Percentiles rank a stretch among this genome's conserved stretches.
Evolutionary conservation across 2,329 filamentous ascomycete genomes (phyloP).

Genomic region (Phoma herbarum): DNA sequence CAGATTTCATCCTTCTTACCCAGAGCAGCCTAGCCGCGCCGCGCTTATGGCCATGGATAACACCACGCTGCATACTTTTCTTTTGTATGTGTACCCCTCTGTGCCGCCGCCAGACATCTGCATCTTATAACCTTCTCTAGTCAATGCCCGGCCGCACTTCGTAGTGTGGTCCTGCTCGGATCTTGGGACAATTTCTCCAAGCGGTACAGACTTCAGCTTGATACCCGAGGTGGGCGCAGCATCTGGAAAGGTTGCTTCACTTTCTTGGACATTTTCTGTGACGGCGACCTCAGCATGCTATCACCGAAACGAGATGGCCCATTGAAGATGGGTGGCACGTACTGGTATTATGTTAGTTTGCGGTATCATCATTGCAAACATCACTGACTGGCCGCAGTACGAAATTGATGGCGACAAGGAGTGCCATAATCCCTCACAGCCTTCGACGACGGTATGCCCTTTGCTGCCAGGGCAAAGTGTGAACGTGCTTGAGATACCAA

Average conservation of each 20-base stretch:
- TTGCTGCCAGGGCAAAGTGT: slow-evolving; percentile 87
- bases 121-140: slow-evolving; percentile 40
- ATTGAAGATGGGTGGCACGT: slow-evolving; percentile 89
- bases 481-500: slow-evolving; percentile 83
- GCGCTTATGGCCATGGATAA: slow-evolving; percentile 43
- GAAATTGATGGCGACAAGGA: slow-evolving; percentile 83
- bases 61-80: slow-evolving; percentile 73
- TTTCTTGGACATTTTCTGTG: slow-evolving; percentile 85
- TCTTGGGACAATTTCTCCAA: slow-evolving; percentile 95
- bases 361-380: neutral
- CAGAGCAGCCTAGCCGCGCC: slow-evolving; percentile 41
- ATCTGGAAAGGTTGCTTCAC: slow-evolving; percentile 89
- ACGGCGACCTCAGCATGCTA: slow-evolving; percentile 68
- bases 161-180: slow-evolving; percentile 81
- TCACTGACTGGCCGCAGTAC: slow-evolving; percentile 66
- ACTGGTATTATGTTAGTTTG: slow-evolving; percentile 89
- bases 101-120: slow-evolving; percentile 24
- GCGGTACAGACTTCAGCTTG: slow-evolving; percentile 81
- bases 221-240: slow-evolving; percentile 74
- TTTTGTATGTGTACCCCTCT: slow-evolving; percentile 48
- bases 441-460: slow-evolving; percentile 81
- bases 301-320: slow-evolving; percentile 73
- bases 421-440: slow-evolving; percentile 74
- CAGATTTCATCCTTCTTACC: slow-evolving; percentile 36
- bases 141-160: slow-evolving; percentile 57